A percentile compares a stretch with the other conserved stretches of the same genome.
phyloP scores from a whole-genome alignment of 768 basidiomycete genomes.

The Mycena polygramma region DNA sequence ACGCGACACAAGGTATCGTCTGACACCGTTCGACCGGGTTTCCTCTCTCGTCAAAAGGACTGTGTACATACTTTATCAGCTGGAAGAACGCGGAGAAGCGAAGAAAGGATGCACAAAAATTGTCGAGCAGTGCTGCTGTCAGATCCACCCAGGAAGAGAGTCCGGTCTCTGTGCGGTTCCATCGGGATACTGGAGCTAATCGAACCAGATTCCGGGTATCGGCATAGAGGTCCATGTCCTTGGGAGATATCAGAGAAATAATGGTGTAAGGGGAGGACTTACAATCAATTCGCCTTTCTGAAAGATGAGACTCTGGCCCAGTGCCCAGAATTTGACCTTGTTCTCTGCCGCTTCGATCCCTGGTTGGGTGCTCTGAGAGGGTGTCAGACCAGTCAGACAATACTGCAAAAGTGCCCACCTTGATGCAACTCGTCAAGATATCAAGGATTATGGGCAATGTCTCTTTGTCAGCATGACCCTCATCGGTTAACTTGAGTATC shows the following conservation, averaged over 20 bases:
- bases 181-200: conserved; percentile 73
- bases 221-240: conserved; percentile 89
- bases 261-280: conserved; percentile 42
- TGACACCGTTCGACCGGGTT: conserved; percentile 61
- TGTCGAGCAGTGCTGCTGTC: conserved; percentile 77
- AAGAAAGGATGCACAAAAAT: conserved; percentile 68
- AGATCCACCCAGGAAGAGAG: conserved; percentile 81
- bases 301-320: conserved; percentile 82
- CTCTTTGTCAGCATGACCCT: conserved; percentile 84
- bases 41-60: conserved; percentile 78
- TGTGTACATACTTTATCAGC: conserved; percentile 43
- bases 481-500: conserved; percentile 73
- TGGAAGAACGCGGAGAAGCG: not conserved
- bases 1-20: conserved; percentile 72
- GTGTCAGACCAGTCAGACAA: not conserved
- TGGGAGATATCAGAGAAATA: conserved; percentile 11
- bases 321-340: conserved; percentile 89
- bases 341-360: conserved; percentile 93
- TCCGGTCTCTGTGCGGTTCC: conserved; percentile 72
- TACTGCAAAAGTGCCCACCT: conserved; percentile 41
- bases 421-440: conserved; percentile 79
- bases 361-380: conserved; percentile 77
- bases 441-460: conserved; percentile 78
- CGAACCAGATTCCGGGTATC: conserved; percentile 81
- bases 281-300: conserved; percentile 88